phyloP scores from a whole-genome alignment of 441 rosid species.

The Erodium chrysanthum region DNA sequence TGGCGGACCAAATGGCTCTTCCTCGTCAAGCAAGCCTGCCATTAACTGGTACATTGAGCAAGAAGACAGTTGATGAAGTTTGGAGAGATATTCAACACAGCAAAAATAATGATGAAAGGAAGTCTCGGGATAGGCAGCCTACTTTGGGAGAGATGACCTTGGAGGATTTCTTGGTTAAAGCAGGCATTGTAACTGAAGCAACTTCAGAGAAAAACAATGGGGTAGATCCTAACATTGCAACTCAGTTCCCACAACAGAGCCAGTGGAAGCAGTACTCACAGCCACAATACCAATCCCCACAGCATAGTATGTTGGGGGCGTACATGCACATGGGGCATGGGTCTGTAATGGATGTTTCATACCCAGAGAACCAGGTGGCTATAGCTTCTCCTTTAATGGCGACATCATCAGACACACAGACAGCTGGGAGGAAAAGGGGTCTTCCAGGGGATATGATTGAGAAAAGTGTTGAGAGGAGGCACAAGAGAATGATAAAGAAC shows the following conservation, averaged over 20 bases:
- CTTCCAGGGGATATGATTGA: background rate
- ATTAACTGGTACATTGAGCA: background rate
- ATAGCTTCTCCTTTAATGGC: background rate
- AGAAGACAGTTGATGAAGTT: conserved; percentile 1
- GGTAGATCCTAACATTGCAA: background rate
- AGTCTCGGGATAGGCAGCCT: conserved; percentile 28
- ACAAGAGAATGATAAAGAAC: background rate
- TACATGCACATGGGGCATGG: background rate
- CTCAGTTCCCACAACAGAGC: background rate
- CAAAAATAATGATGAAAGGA: background rate
- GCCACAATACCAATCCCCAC: background rate
- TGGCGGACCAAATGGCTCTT: background rate
- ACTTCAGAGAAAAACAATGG: background rate
- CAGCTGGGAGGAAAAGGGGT: background rate
- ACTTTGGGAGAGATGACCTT: background rate
- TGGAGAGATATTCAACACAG: conserved; percentile 1
- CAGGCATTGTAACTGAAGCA: background rate
- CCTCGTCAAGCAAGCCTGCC: background rate
- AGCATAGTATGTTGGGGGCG: background rate
- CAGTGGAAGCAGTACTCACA: background rate
- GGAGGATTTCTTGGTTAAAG: conserved; percentile 2
- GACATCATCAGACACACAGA: background rate
- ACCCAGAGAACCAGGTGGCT: background rate
- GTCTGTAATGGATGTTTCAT: background rate
- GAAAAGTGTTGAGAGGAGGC: conserved; percentile 4